These are phyloP conservation scores for Prosopis cineraria DNA, from an alignment of 306 rosid genomes.

Conservation along the genomic window DNA sequence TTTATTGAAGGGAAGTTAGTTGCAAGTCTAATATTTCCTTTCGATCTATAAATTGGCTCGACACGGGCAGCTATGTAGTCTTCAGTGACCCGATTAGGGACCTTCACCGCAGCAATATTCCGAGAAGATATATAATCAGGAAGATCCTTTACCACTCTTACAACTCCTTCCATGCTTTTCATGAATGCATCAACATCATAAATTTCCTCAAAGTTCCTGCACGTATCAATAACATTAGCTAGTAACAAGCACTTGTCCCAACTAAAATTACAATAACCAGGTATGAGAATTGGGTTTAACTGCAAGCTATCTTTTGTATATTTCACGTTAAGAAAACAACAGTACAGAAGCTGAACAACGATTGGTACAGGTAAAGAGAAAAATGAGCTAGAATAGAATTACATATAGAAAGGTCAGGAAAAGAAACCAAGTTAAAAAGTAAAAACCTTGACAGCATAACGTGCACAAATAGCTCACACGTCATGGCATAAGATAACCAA, in stretches of 20 bases:
- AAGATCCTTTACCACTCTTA: slow-evolving; percentile 61
- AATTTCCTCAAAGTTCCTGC: slow-evolving; percentile 79
- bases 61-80: slow-evolving; percentile 67
- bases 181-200: slow-evolving; percentile 70
- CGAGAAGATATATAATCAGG: slow-evolving; percentile 58
- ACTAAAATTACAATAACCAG: neutral
- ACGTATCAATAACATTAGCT: slow-evolving; percentile 9
- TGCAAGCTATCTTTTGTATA: neutral
- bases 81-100: slow-evolving; percentile 80
- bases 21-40: slow-evolving; percentile 70
- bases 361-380: neutral
- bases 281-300: neutral
- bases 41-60: slow-evolving; percentile 58
- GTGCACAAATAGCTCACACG: slow-evolving; percentile 8
- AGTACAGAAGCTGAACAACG: neutral
- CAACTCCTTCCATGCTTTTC: slow-evolving; percentile 70
- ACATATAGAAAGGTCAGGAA: neutral
- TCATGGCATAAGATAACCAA: slow-evolving; percentile 17
- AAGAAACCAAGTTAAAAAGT: neutral
- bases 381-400: neutral
- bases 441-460: neutral
- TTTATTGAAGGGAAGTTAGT: slow-evolving; percentile 81
- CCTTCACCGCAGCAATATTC: slow-evolving; percentile 73
- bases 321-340: slow-evolving; percentile 1
- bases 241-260: slow-evolving; percentile 10